These are phyloP conservation scores for Phialophora tarda DNA, from an alignment of 2,329 filamentous ascomycete genomes.

Conservation along the genomic window DNA sequence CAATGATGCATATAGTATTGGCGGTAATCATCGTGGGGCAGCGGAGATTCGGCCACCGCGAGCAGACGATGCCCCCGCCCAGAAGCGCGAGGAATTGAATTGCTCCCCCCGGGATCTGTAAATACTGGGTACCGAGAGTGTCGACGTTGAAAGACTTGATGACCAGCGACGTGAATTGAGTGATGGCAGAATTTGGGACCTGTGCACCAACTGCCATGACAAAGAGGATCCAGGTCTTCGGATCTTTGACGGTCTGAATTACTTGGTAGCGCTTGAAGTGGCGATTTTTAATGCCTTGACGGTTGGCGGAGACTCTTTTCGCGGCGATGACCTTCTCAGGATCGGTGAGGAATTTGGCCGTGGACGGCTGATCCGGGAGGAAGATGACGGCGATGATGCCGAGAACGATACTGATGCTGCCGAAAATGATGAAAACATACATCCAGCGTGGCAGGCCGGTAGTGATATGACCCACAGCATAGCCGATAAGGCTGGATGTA, in stretches of 20 bases:
- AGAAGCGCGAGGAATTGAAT: slow-evolving; percentile 63
- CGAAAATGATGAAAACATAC: slow-evolving; percentile 35
- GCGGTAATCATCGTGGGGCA: slow-evolving; percentile 63
- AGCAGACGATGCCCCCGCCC: slow-evolving; percentile 58
- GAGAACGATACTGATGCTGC: slow-evolving; percentile 29
- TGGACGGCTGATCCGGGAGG: slow-evolving; percentile 30
- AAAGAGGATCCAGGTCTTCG: slow-evolving; percentile 66
- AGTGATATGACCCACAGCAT: slow-evolving; percentile 35
- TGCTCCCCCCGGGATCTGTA: slow-evolving; percentile 65
- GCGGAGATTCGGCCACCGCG: slow-evolving; percentile 56
- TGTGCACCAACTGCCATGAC: slow-evolving; percentile 60
- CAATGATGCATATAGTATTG: slow-evolving; percentile 62
- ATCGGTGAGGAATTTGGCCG: slow-evolving; percentile 43
- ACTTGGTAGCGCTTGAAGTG: slow-evolving; percentile 56
- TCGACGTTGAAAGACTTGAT: slow-evolving; percentile 56
- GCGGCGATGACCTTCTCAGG: slow-evolving; percentile 57
- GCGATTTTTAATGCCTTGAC: slow-evolving; percentile 61
- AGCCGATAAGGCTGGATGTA: slow-evolving; percentile 30
- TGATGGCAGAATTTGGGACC: slow-evolving; percentile 63
- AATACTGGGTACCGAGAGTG: slow-evolving; percentile 60
- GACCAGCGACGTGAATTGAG: slow-evolving; percentile 57
- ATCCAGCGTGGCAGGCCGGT: slow-evolving; percentile 39
- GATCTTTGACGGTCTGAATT: slow-evolving; percentile 56
- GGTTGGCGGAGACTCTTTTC: slow-evolving; percentile 58
- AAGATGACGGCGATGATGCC: slow-evolving; percentile 26